Evolutionary conservation across 2,329 filamentous ascomycete genomes (phyloP).

Genomic region (Trichophyton equinum): DNA sequence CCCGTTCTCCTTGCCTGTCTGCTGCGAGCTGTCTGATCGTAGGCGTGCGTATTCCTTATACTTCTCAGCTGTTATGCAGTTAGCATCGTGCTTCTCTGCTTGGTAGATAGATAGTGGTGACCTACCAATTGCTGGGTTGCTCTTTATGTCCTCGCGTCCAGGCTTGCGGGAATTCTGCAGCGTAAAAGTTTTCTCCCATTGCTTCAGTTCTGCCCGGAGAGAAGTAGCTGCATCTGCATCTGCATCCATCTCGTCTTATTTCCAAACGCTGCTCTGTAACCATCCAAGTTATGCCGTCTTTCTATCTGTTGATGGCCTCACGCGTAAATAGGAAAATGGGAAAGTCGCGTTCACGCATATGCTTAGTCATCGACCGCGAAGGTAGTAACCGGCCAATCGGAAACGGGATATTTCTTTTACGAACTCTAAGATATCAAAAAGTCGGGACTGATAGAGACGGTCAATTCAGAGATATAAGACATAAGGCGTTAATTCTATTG

Average conservation of each 20-base stretch:
- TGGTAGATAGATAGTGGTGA: no score
- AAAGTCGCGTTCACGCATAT: not conserved
- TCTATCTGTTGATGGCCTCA: not conserved
- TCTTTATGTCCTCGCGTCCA: constrained; percentile 37
- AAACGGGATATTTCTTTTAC: not conserved
- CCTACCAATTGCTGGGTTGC: constrained; percentile 32
- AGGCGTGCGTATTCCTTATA: constrained; percentile 37
- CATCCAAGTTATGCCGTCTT: not conserved
- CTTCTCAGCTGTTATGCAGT: constrained; percentile 28
- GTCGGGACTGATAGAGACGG: no score
- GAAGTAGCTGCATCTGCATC: constrained; percentile 16
- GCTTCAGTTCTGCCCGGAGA: constrained; percentile 35
- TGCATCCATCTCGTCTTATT: not conserved
- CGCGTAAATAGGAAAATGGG: not conserved
- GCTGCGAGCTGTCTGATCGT: constrained; percentile 18
- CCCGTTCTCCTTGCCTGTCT: constrained; percentile 3
- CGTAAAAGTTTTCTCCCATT: constrained; percentile 37
- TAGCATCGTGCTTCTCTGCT: not conserved
- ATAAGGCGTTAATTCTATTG: constrained; percentile 1
- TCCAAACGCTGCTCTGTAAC: not conserved
- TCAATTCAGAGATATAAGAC: not conserved
- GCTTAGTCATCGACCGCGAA: not conserved
- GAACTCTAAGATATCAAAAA: not conserved
- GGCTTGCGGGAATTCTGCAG: constrained; percentile 35
- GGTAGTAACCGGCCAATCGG: not conserved